Percentiles rank a stretch among this genome's conserved stretches.
Evolutionary conservation across 495 filamentous ascomycete genomes (phyloP).

Genomic region (Parachaetomium inaequale): DNA sequence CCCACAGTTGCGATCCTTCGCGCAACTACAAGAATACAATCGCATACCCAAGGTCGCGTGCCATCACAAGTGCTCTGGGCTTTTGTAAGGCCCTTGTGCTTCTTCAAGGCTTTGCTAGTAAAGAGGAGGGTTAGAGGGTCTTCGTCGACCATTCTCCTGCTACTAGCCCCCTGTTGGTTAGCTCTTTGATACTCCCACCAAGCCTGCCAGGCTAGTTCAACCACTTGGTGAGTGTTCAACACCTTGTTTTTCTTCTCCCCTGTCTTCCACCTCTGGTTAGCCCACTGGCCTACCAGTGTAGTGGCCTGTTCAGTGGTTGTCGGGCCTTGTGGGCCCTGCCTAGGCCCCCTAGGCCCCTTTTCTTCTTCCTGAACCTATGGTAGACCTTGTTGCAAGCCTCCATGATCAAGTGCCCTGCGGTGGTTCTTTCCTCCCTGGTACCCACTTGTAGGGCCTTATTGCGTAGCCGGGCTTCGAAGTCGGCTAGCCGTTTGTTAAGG

Average conservation of each 20-base stretch:
- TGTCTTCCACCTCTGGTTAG: not conserved
- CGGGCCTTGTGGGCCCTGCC: not conserved
- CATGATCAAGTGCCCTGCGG: too few species aligned
- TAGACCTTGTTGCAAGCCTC: too few species aligned
- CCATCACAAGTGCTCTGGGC: too few species aligned
- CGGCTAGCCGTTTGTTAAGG: too few species aligned
- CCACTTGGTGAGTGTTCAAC: not conserved
- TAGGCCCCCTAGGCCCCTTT: too few species aligned
- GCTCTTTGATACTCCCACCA: not conserved
- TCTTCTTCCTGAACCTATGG: too few species aligned
- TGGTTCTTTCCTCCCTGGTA: too few species aligned
- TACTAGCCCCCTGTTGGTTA: not conserved
- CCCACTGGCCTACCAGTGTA: not conserved
- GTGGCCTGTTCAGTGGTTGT: not conserved
- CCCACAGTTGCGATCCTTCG: too few species aligned
- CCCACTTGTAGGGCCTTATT: too few species aligned
- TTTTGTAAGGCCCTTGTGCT: conserved; percentile 2
- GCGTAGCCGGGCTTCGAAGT: too few species aligned
- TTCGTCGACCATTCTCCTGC: not conserved
- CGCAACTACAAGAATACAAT: too few species aligned
- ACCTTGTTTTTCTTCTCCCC: not conserved
- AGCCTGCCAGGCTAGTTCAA: conserved; percentile 2
- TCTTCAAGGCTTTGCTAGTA: not conserved
- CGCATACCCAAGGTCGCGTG: too few species aligned
- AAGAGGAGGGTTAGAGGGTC: not conserved